Evolutionary conservation across 768 basidiomycete genomes (phyloP), one percentile per base, ranked within the genome.

Genomic region (Pholiota microspora): DNA sequence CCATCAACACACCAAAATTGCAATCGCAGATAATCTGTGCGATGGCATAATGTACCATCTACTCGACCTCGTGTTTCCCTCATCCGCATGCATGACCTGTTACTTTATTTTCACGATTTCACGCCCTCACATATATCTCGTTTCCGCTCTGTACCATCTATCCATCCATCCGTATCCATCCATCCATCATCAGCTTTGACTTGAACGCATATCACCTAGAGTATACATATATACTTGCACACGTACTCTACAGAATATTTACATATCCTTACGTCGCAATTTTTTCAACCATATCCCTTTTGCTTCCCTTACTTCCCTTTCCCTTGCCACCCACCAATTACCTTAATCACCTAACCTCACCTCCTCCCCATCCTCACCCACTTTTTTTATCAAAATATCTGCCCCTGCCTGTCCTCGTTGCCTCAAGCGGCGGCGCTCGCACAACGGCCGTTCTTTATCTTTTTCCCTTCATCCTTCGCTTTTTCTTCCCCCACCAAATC

Each of bases 71-170:
- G 12, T 31, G 12, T 31, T 31, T 12, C 6, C 29, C 6, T 31
- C 18, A 32, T 23, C n/a, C 25, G 25, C 44, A 49, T 47, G 45
- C 44, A 44, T 36, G 38, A 21, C 50, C n/a, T 29, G 36, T 28
- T 46, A 52, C 47, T 34, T 36, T 45, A 45, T 56, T 51, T n/a
- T 25, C 36, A 34, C 27, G 31, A 31, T 9, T 16, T 58, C 42
- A 29, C 50, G 50, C 27, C 38, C 36, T 45, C 45, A 34, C 31
- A 45, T 45, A 40, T 16, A 48, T 48, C 16, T 31, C 46, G 18
- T 50, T 42, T 23, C 24, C 40, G 51, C 25, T 21, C 27, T 27
- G 24, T 44, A 51, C n/a, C n/a, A n/a, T n/a, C n/a, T n/a, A n/a
- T n/a, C n/a, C 51, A 51, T 8, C 38, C 29, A 51, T 51, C 29